Evolutionary conservation across 148 eudicot species (phyloP).

Genomic region (Cornus kousa): DNA sequence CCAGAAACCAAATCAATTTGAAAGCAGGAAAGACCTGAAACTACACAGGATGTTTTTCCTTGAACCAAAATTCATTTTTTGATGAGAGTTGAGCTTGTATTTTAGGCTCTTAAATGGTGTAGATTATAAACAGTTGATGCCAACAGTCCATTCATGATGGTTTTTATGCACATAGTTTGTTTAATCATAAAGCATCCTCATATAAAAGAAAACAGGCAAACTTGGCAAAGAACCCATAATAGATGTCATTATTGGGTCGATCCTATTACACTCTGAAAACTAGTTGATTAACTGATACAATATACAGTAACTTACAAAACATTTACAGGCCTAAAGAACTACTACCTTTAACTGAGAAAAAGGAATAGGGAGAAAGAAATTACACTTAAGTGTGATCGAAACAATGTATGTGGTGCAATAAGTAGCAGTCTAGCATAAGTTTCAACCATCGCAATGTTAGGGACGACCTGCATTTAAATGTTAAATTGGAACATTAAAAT

Average conservation of each 20-base stretch:
- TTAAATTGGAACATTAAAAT: not conserved
- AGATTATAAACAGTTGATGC: too few species aligned
- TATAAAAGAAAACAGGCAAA: too few species aligned
- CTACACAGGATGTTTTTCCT: too few species aligned
- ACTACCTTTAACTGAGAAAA: not conserved
- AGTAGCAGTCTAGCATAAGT: constrained; percentile 89
- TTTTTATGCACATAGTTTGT: too few species aligned
- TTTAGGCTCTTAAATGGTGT: too few species aligned
- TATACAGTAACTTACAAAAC: not conserved
- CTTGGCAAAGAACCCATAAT: too few species aligned
- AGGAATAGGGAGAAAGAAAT: constrained; percentile 19
- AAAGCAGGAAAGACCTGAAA: too few species aligned
- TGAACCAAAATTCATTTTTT: too few species aligned
- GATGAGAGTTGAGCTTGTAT: too few species aligned
- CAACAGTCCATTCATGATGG: too few species aligned
- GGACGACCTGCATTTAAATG: constrained; percentile 62
- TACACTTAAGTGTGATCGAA: constrained; percentile 91
- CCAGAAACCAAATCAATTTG: too few species aligned
- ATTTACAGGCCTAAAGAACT: not conserved
- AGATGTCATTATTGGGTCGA: not conserved
- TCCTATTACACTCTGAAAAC: not conserved
- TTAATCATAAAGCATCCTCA: too few species aligned
- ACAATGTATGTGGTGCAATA: constrained; percentile 80
- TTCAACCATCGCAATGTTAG: constrained; percentile 98
- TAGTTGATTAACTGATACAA: not conserved